Evolutionary conservation across 2,329 filamentous ascomycete genomes (phyloP).

Genomic region (Claviceps pusilla): DNA sequence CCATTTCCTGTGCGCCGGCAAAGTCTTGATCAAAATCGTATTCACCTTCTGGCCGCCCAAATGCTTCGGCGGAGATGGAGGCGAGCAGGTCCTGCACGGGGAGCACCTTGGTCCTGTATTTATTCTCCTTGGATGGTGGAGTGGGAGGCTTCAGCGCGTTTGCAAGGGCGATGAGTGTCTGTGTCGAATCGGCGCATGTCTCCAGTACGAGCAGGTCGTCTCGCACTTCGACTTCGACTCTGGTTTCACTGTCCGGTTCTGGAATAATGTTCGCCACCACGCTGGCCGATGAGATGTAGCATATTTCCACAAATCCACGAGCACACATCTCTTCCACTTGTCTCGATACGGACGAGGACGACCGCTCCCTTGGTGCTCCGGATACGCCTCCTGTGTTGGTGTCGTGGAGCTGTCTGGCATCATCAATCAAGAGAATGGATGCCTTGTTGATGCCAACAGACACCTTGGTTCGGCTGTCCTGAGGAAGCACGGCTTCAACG

Average conservation of each 20-base stretch:
- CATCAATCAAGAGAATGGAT: constrained; percentile 70
- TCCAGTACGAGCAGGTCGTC: constrained; percentile 84
- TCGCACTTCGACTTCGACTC: constrained; percentile 64
- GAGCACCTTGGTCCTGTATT: constrained; percentile 76
- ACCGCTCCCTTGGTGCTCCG: constrained; percentile 11
- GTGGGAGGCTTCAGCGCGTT: constrained; percentile 71
- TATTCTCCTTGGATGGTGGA: constrained; percentile 65
- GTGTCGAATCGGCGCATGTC: constrained; percentile 91
- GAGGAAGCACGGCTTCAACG: constrained; percentile 51
- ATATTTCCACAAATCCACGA: constrained; percentile 71
- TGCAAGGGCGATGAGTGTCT: constrained; percentile 68
- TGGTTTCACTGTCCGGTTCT: constrained; percentile 35
- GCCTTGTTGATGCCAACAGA: constrained; percentile 61
- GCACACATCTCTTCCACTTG: constrained; percentile 44
- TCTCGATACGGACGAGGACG: constrained; percentile 24
- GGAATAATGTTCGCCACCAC: constrained; percentile 46
- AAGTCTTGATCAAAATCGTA: constrained; percentile 52
- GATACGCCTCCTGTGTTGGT: constrained; percentile 6
- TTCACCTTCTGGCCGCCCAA: constrained; percentile 45
- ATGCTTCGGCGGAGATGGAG: constrained; percentile 78
- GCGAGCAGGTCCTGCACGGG: constrained; percentile 78
- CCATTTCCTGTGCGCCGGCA: constrained; percentile 34
- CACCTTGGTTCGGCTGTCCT: constrained; percentile 47
- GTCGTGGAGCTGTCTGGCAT: constrained; percentile 30
- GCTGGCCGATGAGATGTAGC: constrained; percentile 71